Evolutionary conservation across 2,329 filamentous ascomycete genomes (phyloP), one percentile per base, ranked within the genome.

Genomic region (Periconia digitata): DNA sequence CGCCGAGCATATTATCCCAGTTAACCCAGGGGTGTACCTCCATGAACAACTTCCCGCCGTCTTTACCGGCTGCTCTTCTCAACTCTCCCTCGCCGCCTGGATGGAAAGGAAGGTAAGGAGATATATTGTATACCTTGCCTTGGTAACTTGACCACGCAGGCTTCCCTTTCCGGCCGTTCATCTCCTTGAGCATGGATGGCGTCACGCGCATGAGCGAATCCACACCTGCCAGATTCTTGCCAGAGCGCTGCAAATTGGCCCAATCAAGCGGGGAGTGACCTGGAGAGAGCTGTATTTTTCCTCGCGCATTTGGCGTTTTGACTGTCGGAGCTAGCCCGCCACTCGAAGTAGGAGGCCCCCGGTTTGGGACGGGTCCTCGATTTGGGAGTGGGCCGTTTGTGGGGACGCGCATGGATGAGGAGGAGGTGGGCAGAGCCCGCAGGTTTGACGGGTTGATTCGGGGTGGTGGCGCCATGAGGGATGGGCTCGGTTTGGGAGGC

Each of bases 251-350:
- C 1, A 96, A 81, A 6, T 87, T 85, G 12, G 94, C 94, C 94
- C 94, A 99, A 80, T 99, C 94, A 12, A 99, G 84, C 0, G 94
- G 92, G 2, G 90, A 96, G 76, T 92, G 92, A 24, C 94, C 92
- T 0, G 94, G 94, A n/a, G 85, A 82, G 4, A 99, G 83, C 8
- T 87, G 79, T 4, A 96, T 89, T 64, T 92, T 89, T 70, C 81
- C 74, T 48, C 71, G 75, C 34, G 64, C 63, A 46, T 72, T 79
- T 22, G 72, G 70, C 10, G 72, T 74, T 40, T 71, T 66, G 40
- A 67, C 51, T n/a, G 46, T 46, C 8, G 59, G 53, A 23, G 60
- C 60, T 8, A 78, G 69, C 36, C 72, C 64, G 15, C 77, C 69
- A 40, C 72, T 73, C 58, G 65, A 72, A 53, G 63, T 51, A 37